Evolutionary conservation across 2,329 filamentous ascomycete species (phyloP).

Genomic region (Cercospora sojina): DNA sequence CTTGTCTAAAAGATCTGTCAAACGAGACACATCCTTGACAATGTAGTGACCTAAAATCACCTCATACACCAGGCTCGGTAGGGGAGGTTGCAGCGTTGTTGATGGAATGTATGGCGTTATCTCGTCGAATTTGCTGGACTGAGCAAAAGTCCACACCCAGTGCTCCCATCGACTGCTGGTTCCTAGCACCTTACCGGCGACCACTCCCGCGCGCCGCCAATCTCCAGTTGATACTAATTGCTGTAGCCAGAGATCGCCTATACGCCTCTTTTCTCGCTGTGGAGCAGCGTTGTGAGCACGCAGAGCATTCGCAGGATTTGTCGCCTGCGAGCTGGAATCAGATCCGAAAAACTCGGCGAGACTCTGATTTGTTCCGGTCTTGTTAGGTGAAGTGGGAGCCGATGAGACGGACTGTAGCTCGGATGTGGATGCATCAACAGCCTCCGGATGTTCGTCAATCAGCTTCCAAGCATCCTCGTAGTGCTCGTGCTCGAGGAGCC

Average conservation of each 20-base stretch:
- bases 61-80: constrained; percentile 83
- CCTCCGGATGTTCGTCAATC: constrained; percentile 81
- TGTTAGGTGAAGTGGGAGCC: constrained; percentile 48
- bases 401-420: constrained; percentile 39
- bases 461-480: constrained; percentile 88
- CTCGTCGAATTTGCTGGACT: constrained; percentile 82
- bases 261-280: constrained; percentile 82
- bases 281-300: constrained; percentile 54
- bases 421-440: constrained; percentile 44
- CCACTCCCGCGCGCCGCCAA: constrained; percentile 74
- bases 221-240: constrained; percentile 73
- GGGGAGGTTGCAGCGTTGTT: constrained; percentile 71
- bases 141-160: constrained; percentile 90
- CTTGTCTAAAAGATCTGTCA: constrained; percentile 74
- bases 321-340: constrained; percentile 52
- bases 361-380: constrained; percentile 34
- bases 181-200: constrained; percentile 79
- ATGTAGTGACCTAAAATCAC: constrained; percentile 88
- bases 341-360: constrained; percentile 58
- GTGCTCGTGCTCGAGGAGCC: constrained; percentile 77
- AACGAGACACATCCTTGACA: constrained; percentile 68
- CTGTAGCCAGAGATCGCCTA: constrained; percentile 91
- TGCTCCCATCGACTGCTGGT: constrained; percentile 86
- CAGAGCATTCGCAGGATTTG: constrained; percentile 26
- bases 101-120: constrained; percentile 82